Base-by-base conservation (phyloP, 2,329 filamentous ascomycete species). In the Chaetomium strumarium region DNA sequence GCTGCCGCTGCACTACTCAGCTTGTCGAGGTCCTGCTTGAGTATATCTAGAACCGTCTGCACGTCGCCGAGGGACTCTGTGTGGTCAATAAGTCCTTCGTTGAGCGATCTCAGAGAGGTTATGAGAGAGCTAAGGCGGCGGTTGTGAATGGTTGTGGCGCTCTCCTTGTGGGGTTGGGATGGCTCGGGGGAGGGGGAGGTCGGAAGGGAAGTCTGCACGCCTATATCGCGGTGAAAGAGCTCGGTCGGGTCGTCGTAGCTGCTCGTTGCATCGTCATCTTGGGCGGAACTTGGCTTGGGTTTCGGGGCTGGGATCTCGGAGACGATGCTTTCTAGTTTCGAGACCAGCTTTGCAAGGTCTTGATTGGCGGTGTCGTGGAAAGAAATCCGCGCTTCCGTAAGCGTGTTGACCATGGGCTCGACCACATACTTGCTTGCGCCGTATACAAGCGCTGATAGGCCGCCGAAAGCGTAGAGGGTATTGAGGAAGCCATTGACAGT, bases 191-290 rank as follows among this genome's bases (percentile, higher is more conserved):
- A 24, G 58, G 53, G 30, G 55, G 75, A 75, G 2, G 74, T 66
- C 0, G 71, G 71, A 1, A 75, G 75, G 0, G 81, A 83, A 0
- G 88, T 93, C 68, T 93, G 88, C 1, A 88, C 87, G 58, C 86
- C 87, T 55, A 89, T 79, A 64, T 93, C 88, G 42, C 87, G 81
- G 67, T 91, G 87, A 69, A 89, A 93, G 56, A 91, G 79, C 67
- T 92, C 88, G 1, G 85, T 83, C 1, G 88, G 88, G 61, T 85
- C 83, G 55, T 79, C 78, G 53, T 71, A 74, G 24, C 75, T 77
- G 62, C 72, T 77, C n/a, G 67, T 68, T 40, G 66, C 55, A 40
- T 49, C 37, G 37, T 53, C 46, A 10, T 39, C 37, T 29, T 43
- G 34, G 12, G 17, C 14, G 16, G 34, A n/a, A n/a, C 7, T 37